A percentile compares a stretch with the other conserved stretches of the same genome.
phyloP scores from a whole-genome alignment of 306 rosid species.

The Lathyrus oleraceus region DNA sequence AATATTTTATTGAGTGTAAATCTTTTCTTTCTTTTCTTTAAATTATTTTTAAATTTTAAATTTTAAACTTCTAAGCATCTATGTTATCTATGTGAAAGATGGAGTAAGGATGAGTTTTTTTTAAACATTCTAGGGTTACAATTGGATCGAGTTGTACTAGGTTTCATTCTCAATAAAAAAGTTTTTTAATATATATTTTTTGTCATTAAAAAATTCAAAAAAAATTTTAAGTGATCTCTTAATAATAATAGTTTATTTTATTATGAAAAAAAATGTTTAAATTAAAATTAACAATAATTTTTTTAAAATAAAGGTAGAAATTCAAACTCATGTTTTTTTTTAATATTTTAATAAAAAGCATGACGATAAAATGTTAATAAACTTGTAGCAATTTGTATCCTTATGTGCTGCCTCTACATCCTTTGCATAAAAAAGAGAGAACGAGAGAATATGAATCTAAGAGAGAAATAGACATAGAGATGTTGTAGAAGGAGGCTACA shows the following conservation, averaged over 20 bases:
- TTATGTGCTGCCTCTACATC: not conserved
- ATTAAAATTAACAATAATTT: too few species aligned
- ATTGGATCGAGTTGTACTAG: not conserved
- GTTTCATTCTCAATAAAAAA: not conserved
- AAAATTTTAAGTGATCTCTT: not conserved
- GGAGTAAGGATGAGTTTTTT: conserved; percentile 2
- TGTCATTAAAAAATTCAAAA: not conserved
- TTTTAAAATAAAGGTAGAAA: not conserved
- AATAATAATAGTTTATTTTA: not conserved
- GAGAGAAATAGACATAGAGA: not conserved
- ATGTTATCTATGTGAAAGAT: not conserved
- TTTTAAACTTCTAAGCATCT: not conserved
- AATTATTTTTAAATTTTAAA: not conserved
- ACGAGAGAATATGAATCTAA: not conserved
- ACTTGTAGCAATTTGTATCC: not conserved
- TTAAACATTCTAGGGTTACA: not conserved
- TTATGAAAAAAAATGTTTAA: not conserved
- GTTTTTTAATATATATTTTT: not conserved
- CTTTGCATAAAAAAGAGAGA: not conserved
- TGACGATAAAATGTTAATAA: not conserved
- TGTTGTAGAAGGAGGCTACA: not conserved
- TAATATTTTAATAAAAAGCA: not conserved
- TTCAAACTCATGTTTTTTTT: not conserved
- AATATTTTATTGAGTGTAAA: not conserved
- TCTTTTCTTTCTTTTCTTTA: not conserved